These are phyloP conservation scores for Pleomassaria siparia DNA, from an alignment of 2,329 filamentous ascomycete genomes.

Conservation along the genomic window DNA sequence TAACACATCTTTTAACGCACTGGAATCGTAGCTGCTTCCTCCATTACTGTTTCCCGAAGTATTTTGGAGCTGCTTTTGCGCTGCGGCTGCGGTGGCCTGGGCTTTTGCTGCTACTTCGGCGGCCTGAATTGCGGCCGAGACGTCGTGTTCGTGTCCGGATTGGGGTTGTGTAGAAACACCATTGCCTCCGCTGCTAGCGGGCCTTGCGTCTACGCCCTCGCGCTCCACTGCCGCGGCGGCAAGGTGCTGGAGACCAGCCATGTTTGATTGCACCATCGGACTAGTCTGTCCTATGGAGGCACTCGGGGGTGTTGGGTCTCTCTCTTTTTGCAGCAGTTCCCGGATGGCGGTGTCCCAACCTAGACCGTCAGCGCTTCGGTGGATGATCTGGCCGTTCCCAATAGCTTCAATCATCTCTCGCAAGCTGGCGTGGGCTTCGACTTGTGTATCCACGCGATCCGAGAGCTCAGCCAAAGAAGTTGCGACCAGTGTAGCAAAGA, in stretches of 20 bases:
- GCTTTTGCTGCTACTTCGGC: slow-evolving; percentile 40
- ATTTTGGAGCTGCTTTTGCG: slow-evolving; percentile 30
- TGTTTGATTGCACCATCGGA: slow-evolving; percentile 35
- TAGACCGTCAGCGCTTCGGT: slow-evolving; percentile 30
- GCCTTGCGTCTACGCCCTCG: slow-evolving; percentile 29
- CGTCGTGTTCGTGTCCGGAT: slow-evolving; percentile 33
- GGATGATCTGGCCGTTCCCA: slow-evolving; percentile 33
- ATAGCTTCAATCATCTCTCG: slow-evolving; percentile 40
- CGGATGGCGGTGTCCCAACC: slow-evolving; percentile 41
- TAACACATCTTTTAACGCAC: slow-evolving; percentile 14
- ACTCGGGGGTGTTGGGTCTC: slow-evolving; percentile 22
- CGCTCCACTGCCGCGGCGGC: slow-evolving; percentile 43
- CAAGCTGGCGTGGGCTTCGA: slow-evolving; percentile 38
- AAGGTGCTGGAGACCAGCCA: slow-evolving; percentile 42
- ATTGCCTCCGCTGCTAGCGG: slow-evolving; percentile 30
- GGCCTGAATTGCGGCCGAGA: slow-evolving; percentile 40
- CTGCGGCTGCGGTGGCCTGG: slow-evolving; percentile 38
- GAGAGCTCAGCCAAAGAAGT: slow-evolving; percentile 37
- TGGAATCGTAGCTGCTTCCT: slow-evolving; percentile 11
- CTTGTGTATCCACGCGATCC: slow-evolving; percentile 38
- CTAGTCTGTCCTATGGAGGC: slow-evolving; percentile 24
- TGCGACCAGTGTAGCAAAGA: slow-evolving; percentile 40
- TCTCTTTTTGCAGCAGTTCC: slow-evolving; percentile 35
- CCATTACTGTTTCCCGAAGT: slow-evolving; percentile 1
- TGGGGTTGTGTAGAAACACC: slow-evolving; percentile 14